Base-by-base conservation (phyloP, 2,329 filamentous ascomycete species). In the Gaeumannomyces tritici region DNA sequence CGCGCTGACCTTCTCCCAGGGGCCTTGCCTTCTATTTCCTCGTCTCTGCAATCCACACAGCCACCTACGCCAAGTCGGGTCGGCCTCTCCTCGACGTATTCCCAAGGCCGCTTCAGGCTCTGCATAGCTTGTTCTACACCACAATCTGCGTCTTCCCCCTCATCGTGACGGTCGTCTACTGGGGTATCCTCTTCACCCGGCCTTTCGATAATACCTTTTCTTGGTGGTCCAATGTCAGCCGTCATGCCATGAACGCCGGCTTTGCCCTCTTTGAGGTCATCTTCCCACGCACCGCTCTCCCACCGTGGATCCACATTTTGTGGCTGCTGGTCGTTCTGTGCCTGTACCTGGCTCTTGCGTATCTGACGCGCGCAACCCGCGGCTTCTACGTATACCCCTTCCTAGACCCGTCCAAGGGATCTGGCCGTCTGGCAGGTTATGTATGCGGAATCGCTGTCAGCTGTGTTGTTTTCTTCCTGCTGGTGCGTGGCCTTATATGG, bases 11-110 rank as follows among this genome's bases (percentile, higher is more conserved):
- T 2, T 24, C 11, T 51, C 9, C 42, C 42, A 51, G 42, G 60
- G 90, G 90, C 2, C 76, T 93, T 47, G 86, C 83, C 28, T 93
- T 93, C 76, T 96, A 96, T 79, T 88, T 88, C 72, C 79, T 86
- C 63, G 77, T 87, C 69, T 80, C 88, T 1, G 80, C 88, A 24
- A 65, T 84, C 24, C 90, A 96, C 77, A 91, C 89, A 7, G 76
- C 84, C 61, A 81, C 80, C 59, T 95, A 93, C 75, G 81, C 83
- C 15, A 74, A 76, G 55, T 76, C 75, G 31, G 80, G 82, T 57
- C 70, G 72, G 3, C 76, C 85, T 0, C 78, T 89, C 6, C 80
- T 89, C 66, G 79, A 84, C 69, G 75, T 76, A 35, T 82, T 85
- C 74, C 86, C 86, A 0, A 81, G 84, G 0, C 75, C 78, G 1